phyloP scores from a whole-genome alignment of 495 filamentous ascomycete genomes.

The Penicillium daleae region DNA sequence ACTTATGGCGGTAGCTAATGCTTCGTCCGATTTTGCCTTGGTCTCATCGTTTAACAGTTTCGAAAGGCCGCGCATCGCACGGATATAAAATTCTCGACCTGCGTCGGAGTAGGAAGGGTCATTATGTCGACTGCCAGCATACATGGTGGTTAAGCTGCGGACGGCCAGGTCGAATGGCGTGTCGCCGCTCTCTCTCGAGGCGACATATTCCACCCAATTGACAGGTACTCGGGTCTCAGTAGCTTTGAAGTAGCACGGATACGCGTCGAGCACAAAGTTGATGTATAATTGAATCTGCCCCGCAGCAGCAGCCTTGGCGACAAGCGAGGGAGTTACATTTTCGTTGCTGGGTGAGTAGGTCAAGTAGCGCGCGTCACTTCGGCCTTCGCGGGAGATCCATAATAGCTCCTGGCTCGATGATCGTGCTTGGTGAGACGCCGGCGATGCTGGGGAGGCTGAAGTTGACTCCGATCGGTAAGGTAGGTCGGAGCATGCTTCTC shows the following conservation, averaged over 20 bases:
- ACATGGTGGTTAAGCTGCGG: slow-evolving; percentile 33
- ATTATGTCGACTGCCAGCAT: slow-evolving; percentile 28
- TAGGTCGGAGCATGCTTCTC: slow-evolving; percentile 28
- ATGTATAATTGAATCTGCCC: slow-evolving; percentile 35
- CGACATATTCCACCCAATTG: slow-evolving; percentile 38
- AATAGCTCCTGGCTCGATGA: slow-evolving; percentile 5
- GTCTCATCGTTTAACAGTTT: slow-evolving; percentile 18
- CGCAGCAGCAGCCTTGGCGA: slow-evolving; percentile 26
- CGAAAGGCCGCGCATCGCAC: slow-evolving; percentile 28
- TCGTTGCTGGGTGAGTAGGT: slow-evolving; percentile 27
- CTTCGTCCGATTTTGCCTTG: slow-evolving; percentile 35
- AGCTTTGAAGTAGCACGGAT: slow-evolving; percentile 35
- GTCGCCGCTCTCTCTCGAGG: slow-evolving; percentile 16
- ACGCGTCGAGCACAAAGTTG: slow-evolving; percentile 32
- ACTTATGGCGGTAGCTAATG: slow-evolving; percentile 32
- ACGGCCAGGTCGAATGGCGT: slow-evolving; percentile 35
- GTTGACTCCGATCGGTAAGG: slow-evolving; percentile 27
- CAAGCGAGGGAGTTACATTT: slow-evolving; percentile 29
- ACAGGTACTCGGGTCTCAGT: slow-evolving; percentile 32
- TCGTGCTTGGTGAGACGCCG: slow-evolving; percentile 5
- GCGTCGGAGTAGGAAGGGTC: slow-evolving; percentile 23
- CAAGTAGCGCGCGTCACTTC: slow-evolving; percentile 12
- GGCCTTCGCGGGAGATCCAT: slow-evolving; percentile 5
- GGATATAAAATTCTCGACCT: slow-evolving; percentile 28
- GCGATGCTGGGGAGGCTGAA: slow-evolving; percentile 11